Conservation (phyloP, 352 stramenopile genomes). For the Globisporangium okanoganense region DNA sequence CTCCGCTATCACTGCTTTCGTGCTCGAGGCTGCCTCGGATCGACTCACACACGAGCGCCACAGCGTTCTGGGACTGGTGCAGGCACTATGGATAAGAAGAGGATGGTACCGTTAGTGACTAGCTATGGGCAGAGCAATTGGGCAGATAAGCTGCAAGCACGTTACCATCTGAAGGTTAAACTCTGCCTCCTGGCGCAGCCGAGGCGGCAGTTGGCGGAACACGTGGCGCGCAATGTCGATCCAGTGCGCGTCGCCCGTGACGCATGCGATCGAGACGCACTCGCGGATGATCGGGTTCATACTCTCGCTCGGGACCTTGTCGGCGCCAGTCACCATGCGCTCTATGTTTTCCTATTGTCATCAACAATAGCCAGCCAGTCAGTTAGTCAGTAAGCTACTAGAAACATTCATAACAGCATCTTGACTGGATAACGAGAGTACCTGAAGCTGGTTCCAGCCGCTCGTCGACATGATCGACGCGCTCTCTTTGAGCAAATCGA, state of each 20-base stretch:
- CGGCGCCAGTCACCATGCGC: slow-evolving; percentile 35
- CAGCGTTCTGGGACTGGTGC: slow-evolving; percentile 47
- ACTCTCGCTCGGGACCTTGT: slow-evolving; percentile 35
- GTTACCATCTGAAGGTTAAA: slow-evolving; percentile 81
- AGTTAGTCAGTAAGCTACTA: background rate
- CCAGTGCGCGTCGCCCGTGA: slow-evolving; percentile 41
- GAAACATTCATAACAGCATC: background rate
- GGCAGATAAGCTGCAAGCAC: background rate
- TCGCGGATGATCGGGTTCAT: slow-evolving; percentile 65
- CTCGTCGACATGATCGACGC: slow-evolving; percentile 31
- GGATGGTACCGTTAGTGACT: background rate
- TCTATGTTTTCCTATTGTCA: slow-evolving; percentile 38
- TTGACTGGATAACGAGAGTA: slow-evolving; percentile 19
- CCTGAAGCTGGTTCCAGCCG: slow-evolving; percentile 56
- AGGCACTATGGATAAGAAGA: slow-evolving; percentile 29
- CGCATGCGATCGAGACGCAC: slow-evolving; percentile 49
- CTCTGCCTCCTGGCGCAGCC: slow-evolving; percentile 62
- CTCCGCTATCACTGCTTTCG: slow-evolving; percentile 2
- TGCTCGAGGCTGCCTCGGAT: slow-evolving; percentile 25
- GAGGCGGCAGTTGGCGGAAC: slow-evolving; percentile 42
- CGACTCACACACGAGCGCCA: slow-evolving; percentile 47
- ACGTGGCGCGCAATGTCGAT: slow-evolving; percentile 47
- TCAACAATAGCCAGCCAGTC: background rate
- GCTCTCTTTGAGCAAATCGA: slow-evolving; percentile 58
- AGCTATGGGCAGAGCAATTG: background rate